A percentile compares a stretch with the other conserved stretches of the same genome.
These are phyloP conservation scores for Yarrowia sp. DNA, from an alignment of 805 yeast species.

Conservation along the genomic window DNA sequence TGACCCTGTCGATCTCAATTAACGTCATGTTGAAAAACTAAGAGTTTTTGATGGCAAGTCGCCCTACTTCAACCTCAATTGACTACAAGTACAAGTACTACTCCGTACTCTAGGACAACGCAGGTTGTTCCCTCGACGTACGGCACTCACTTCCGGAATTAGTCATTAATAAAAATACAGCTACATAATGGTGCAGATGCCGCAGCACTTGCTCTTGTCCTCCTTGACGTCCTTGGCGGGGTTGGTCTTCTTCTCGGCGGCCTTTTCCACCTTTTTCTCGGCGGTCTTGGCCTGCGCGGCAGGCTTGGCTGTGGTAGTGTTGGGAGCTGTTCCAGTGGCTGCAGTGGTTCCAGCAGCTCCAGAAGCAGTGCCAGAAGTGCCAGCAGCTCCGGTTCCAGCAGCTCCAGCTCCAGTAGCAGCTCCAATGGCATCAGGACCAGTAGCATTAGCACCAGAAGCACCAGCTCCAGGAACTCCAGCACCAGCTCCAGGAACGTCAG, in stretches of 20 bases:
- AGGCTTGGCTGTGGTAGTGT: not conserved
- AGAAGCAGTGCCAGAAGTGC: not conserved
- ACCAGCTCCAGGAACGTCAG: not conserved
- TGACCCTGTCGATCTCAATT: no score
- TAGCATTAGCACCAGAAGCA: not conserved
- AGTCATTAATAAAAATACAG: not conserved
- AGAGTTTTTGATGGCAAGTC: no score
- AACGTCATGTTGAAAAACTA: no score
- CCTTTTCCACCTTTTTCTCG: not conserved
- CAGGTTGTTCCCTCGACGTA: no score
- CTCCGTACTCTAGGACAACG: no score
- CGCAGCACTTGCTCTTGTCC: constrained; percentile 29
- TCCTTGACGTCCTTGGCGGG: constrained; percentile 28
- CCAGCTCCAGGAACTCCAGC: not conserved
- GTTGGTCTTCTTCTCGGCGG: not conserved
- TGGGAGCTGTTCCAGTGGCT: not conserved
- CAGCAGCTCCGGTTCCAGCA: not conserved
- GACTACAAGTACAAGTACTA: no score
- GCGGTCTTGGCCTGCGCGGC: not conserved
- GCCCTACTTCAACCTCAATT: no score
- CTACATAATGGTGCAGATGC: constrained; percentile 22
- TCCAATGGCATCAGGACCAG: not conserved
- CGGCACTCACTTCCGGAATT: not conserved
- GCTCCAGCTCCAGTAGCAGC: not conserved
- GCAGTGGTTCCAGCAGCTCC: not conserved